phyloP scores from a whole-genome alignment of 371 early-diverging fungal genomes.

The Blastocladiella emersonii region DNA sequence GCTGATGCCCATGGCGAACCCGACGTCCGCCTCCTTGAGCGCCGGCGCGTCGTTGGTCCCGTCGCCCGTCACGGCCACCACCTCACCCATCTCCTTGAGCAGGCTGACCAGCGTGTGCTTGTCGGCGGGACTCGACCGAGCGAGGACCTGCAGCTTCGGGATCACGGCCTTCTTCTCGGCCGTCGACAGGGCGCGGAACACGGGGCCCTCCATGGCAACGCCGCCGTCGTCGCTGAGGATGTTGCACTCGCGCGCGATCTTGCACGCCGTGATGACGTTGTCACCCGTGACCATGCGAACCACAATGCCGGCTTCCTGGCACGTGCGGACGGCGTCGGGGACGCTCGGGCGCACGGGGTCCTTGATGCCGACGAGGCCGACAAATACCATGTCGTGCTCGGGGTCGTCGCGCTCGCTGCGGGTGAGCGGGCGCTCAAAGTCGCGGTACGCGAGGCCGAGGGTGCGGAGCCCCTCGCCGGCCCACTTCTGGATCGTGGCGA shows the following conservation, averaged over 20 bases:
- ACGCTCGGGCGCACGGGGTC: slow-evolving; percentile 61
- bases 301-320: slow-evolving; percentile 58
- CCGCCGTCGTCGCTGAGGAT: slow-evolving; percentile 42
- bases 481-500: slow-evolving; percentile 28
- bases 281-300: slow-evolving; percentile 82
- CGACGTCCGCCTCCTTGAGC: slow-evolving; percentile 62
- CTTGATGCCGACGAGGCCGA: slow-evolving; percentile 44
- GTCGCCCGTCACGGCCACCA: slow-evolving; percentile 72
- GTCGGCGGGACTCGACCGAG: slow-evolving; percentile 61
- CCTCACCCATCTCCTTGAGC: slow-evolving; percentile 44
- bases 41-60: slow-evolving; percentile 63
- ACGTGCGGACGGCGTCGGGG: slow-evolving; percentile 42
- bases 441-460: slow-evolving; percentile 16
- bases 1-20: slow-evolving; percentile 66
- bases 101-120: slow-evolving; percentile 50
- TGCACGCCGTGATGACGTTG: slow-evolving; percentile 53
- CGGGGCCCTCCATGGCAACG: slow-evolving; percentile 50
- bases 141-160: slow-evolving; percentile 52
- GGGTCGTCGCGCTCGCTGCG: slow-evolving; percentile 16
- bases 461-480: slow-evolving; percentile 16
- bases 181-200: slow-evolving; percentile 38
- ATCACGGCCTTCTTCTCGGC: slow-evolving; percentile 35
- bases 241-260: slow-evolving; percentile 53
- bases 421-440: slow-evolving; percentile 30
- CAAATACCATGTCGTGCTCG: slow-evolving; percentile 17